Base-by-base conservation (phyloP, 202 grass and related monocot genomes). In the Tripidium arundinaceum region DNA sequence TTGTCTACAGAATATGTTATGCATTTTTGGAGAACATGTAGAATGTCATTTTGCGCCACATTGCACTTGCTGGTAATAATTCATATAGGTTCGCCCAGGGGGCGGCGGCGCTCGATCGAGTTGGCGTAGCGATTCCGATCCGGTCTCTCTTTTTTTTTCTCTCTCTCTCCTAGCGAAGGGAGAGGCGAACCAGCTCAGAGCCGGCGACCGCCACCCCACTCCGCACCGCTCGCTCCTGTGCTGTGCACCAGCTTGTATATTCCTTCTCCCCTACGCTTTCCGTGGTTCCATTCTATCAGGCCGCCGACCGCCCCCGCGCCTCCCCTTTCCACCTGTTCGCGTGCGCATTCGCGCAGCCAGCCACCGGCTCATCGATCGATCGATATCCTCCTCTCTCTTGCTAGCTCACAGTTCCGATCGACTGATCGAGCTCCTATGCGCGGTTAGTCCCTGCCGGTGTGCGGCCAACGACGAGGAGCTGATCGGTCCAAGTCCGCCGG, bases 171-270 rank as follows among this genome's bases (percentile, higher is more conserved):
- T 45, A 71, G 69, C 63, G 68, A 84, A 88, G 71, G 70, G 15
- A 4, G 81, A 16, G 68, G 65, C 11, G 11, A 42, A 84, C 81
- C 86, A 88, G 86, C 86, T 84, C 86, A 84, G 64, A 27, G 34
- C 70, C 70, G 42, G 81, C 76, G 81, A 88, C 76, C 76, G 81
- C 86, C 86, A 84, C 86, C 86, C 76, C 86, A 88, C 86, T 76
- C 86, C 75, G 55, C 28, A 18, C 15, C 10, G 14, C 15, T 24
- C 27, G 9, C 61, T 57, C 2, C 34, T 36, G 38, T 50, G 6
- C 52, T 57, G 52, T 22, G 4, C 80, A 79, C 68, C 86, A 79
- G 68, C 68, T 76, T 84, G 81, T 70, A 88, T 88, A 85, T 64
- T 90, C 88, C 47, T 86, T 74, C 87, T 26, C 37, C 80, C 45